Evolutionary conservation across 441 rosid genomes (phyloP).

Genomic region (Breynia disticha): DNA sequence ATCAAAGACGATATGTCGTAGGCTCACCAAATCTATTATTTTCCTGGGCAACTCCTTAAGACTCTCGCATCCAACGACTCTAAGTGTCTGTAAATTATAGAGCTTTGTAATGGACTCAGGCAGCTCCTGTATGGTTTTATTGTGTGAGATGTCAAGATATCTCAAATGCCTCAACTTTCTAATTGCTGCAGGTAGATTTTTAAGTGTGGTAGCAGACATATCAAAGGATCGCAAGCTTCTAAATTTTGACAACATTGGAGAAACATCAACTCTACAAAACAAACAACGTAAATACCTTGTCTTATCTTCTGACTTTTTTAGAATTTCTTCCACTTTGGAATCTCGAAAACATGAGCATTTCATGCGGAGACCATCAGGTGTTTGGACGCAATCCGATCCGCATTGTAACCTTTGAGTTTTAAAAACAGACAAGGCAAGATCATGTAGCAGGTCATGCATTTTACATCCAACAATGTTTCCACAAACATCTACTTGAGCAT

Average conservation of each 20-base stretch:
- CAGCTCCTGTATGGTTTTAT: background rate
- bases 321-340: background rate
- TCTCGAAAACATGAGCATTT: too few species aligned
- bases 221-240: background rate
- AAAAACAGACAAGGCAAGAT: slow-evolving; percentile 1
- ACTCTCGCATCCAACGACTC: slow-evolving; percentile 4
- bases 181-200: slow-evolving; percentile 7
- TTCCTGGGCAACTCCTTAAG: slow-evolving; percentile 16
- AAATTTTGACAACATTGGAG: background rate
- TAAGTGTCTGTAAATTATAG: slow-evolving; percentile 18
- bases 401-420: too few species aligned
- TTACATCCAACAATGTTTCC: background rate
- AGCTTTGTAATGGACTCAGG: slow-evolving; percentile 20
- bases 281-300: slow-evolving; percentile 8
- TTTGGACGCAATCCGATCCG: too few species aligned
- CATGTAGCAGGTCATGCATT: background rate
- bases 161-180: background rate
- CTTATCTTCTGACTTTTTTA: background rate
- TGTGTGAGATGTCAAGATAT: slow-evolving; percentile 17
- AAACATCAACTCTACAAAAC: background rate
- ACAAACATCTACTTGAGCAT: background rate
- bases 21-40: slow-evolving; percentile 12
- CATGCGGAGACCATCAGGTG: too few species aligned
- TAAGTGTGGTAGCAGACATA: slow-evolving; percentile 2
- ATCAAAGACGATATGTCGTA: slow-evolving; percentile 8